A percentile compares a stretch with the other conserved stretches of the same genome.
phyloP scores from a whole-genome alignment of 208 protist species.

The Leishmania turanica region DNA sequence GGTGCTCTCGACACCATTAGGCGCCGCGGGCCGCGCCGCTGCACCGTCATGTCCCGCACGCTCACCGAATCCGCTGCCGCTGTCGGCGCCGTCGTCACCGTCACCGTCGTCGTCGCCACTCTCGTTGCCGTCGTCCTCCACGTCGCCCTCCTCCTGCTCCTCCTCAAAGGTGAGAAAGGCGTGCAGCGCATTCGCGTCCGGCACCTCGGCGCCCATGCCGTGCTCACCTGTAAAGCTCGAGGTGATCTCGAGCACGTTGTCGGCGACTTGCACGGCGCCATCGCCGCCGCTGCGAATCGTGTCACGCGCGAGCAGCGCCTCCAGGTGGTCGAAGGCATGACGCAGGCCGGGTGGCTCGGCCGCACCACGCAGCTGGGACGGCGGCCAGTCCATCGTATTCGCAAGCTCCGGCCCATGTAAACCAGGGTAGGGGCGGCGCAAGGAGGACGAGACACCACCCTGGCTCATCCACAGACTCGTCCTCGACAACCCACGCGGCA shows the following conservation, averaged over 20 bases:
- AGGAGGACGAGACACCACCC: not conserved
- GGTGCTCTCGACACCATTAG: not conserved
- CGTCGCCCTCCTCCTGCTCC: not conserved
- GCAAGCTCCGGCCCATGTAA: not conserved
- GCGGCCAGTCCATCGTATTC: not conserved
- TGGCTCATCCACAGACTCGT: conserved; percentile 1
- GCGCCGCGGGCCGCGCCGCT: not conserved
- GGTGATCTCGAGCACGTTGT: not conserved
- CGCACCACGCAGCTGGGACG: not conserved
- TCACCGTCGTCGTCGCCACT: not conserved
- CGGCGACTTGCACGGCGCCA: not conserved
- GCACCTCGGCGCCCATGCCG: no score
- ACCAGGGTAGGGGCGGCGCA: not conserved
- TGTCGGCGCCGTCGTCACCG: not conserved
- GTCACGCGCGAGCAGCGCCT: not conserved
- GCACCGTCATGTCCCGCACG: not conserved
- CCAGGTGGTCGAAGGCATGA: not conserved
- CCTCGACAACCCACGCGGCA: conserved; percentile 4
- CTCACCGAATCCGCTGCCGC: not conserved
- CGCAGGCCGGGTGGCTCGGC: not conserved
- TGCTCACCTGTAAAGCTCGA: not conserved
- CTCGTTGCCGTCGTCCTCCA: not conserved
- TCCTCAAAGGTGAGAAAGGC: conserved; percentile 1
- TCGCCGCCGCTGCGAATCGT: not conserved
- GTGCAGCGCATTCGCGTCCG: not conserved